Evolutionary conservation across 441 rosid species (phyloP), one percentile per base, ranked within the genome.

Genomic region (Pelargonium fulgidum): DNA sequence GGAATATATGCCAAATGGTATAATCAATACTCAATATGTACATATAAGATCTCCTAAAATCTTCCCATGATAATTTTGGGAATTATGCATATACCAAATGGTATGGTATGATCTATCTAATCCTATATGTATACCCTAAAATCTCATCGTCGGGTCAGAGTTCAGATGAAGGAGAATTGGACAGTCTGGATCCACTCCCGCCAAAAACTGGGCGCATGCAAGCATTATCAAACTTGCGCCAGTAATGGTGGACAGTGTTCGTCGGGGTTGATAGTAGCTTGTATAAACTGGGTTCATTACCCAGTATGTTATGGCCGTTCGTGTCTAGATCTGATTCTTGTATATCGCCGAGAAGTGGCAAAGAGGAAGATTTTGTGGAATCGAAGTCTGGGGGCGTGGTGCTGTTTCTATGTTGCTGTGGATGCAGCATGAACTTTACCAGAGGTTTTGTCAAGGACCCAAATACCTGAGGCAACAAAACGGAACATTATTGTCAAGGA

Each of bases 191-290:
- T 17, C 98, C 98, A 12, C 95, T 75, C 48, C 98, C 96, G 2
- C 96, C 96, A 62, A 92, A 92, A 52, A 83, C 84, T 3, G 92
- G 96, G 50, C 98, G 78, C 98, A 90, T 92, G 83, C 87, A 86
- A 14, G 82, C 75, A 1, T 92, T 63, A 8, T 92, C 98, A 0
- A 90, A 90, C 68, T 66, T 80, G 63, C 93, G 82, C 96, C 95
- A 90, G 45, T 88, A 86, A 70, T 85, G 81, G 73, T 92, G 97
- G 65, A 90, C 82, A 3, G 85, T 84, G 79, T 80, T 83, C 1
- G 92, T 85, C 12, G 94, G 97, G 62, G 83, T 77, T 5, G 81
- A 77, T 33, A 75, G 73, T 12, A 88, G 81, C 89, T 81, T 87
- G 67, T 75, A 63, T 3, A 83, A 14, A 70, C 75, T 77, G 36